Percentiles rank a stretch among this genome's conserved stretches.
phyloP scores from a whole-genome alignment of 306 rosid genomes.

The Vigna reflexopilosa region DNA sequence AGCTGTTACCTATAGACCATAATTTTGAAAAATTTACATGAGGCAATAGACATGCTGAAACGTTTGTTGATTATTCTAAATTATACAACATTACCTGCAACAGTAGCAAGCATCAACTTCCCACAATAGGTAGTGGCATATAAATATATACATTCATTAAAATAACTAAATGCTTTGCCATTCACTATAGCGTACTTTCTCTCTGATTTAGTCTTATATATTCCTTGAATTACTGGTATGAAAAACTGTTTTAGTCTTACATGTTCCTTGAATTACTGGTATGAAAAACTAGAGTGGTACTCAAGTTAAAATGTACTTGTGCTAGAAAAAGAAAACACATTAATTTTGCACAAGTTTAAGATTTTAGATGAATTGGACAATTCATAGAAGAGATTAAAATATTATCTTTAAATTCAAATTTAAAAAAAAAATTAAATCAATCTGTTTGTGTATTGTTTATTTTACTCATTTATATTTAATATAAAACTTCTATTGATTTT shows the following conservation, averaged over 20 bases:
- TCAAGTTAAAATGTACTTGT: background rate
- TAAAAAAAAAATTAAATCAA: no score
- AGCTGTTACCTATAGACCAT: no score
- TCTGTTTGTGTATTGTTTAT: no score
- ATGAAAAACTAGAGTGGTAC: background rate
- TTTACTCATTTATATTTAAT: no score
- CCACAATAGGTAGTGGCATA: background rate
- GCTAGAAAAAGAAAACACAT: no score
- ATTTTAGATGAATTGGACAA: no score
- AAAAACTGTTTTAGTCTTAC: no score
- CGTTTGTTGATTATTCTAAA: background rate
- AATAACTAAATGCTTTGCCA: background rate
- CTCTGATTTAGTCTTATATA: background rate
- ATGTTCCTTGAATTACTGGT: background rate
- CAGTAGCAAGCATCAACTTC: background rate
- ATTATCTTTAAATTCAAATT: no score
- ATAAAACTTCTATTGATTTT: no score
- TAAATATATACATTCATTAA: background rate
- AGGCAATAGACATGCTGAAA: background rate
- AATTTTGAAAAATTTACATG: background rate
- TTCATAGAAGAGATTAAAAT: no score
- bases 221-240: background rate
- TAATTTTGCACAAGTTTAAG: background rate
- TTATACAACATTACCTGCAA: background rate
- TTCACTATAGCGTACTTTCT: background rate